Conservation (phyloP, 768 basidiomycete genomes). For the Suillus placidus region DNA sequence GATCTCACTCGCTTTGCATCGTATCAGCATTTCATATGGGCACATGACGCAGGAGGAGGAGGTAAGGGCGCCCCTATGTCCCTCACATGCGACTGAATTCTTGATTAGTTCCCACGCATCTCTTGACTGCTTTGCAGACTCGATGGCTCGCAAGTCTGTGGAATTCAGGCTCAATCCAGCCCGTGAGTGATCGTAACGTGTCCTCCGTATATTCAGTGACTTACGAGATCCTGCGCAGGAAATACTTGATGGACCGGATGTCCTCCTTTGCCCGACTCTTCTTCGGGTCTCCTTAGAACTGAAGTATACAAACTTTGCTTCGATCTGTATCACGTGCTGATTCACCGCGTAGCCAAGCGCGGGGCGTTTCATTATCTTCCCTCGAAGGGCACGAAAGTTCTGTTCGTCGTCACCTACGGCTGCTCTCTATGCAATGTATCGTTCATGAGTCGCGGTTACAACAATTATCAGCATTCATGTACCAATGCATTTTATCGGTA, state of each 20-base stretch:
- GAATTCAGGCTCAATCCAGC: constrained; percentile 23
- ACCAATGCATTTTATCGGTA: constrained; percentile 46
- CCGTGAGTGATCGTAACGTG: neutral
- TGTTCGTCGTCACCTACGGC: constrained; percentile 41
- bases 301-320: constrained; percentile 35
- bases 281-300: constrained; percentile 38
- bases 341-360: constrained; percentile 41
- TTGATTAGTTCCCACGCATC: constrained; percentile 34
- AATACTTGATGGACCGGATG: constrained; percentile 35
- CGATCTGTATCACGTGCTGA: neutral
- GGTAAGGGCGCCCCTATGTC: constrained; percentile 36
- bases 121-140: constrained; percentile 40
- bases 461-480: constrained; percentile 45
- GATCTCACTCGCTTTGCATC: constrained; percentile 49
- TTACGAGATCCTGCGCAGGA: constrained; percentile 20
- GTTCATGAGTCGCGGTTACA: constrained; percentile 40
- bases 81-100: constrained; percentile 5
- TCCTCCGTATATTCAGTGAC: neutral
- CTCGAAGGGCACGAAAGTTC: constrained; percentile 41
- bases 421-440: constrained; percentile 44
- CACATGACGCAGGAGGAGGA: constrained; percentile 36
- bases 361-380: constrained; percentile 41
- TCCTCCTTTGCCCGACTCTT: constrained; percentile 51
- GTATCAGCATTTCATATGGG: constrained; percentile 65
- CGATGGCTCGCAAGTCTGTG: constrained; percentile 59